Evolutionary conservation across 2,329 filamentous ascomycete species (phyloP), one percentile per base, ranked within the genome.

Genomic region (Neonectria hederae): DNA sequence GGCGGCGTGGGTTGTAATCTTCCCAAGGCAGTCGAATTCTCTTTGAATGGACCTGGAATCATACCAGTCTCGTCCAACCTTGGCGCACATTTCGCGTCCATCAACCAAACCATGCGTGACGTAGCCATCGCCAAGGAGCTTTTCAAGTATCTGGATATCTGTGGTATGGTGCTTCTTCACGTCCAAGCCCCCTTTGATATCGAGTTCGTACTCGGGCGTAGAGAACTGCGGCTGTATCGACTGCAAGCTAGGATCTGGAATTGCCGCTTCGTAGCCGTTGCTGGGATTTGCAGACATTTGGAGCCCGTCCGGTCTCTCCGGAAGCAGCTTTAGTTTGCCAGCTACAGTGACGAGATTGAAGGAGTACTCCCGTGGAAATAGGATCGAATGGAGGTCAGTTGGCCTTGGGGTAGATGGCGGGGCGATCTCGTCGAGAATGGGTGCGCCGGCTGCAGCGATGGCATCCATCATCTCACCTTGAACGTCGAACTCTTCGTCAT

Each of bases 21-120:
- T 24, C 13, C 13, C 42, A 45, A 59, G 56, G 13, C 56, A 53
- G 19, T 59, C 56, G 24, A 62, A 32, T 49, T 62, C 59, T 24
- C 35, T 49, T 26, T 57, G 43, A 4, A 57, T 19, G 2, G 42
- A 19, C 10, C 19, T 19, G 42, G n/a, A 19, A 22, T 56, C 54
- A n/a, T 32, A 48, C 28, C 10, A 30, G 35, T 32, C 40, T 7
- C 26, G 8, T 13, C 54, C 54, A 56, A 56, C 54, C 22, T 56
- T 56, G 28, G 54, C 54, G 17, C 42, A 54, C 54, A 56, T 48
- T 9, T 46, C 42, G 19, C 26, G 54, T 4, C 40, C 54, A 21
- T 56, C 35, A 6, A 56, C 54, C 5, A 9, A 30, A 9, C 46
- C 26, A 22, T 46, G 40, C 35, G 38, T 19, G 17, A 56, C 46